A percentile compares a stretch with the other conserved stretches of the same genome.
Conservation (phyloP, 192 early-diverging fungal species). For the Umbelopsis vinacea region DNA sequence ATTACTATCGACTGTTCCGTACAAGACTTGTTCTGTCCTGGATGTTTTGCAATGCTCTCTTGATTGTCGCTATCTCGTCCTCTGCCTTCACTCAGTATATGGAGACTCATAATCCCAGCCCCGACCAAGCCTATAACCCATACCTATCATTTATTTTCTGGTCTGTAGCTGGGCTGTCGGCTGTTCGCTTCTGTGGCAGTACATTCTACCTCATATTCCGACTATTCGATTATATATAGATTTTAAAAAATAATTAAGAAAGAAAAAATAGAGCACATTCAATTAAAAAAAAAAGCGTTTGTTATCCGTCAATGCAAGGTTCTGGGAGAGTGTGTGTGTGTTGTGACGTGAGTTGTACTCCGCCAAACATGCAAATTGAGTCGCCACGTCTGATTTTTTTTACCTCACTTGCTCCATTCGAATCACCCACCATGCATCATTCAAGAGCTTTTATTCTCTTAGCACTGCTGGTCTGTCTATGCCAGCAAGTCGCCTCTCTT, state of each 20-base stretch:
- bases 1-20: conserved; percentile 88
- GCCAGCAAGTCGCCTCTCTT: conserved; percentile 18
- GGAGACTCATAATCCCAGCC: conserved; percentile 20
- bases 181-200: conserved; percentile 78
- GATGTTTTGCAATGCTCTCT: conserved; percentile 83
- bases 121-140: conserved; percentile 53
- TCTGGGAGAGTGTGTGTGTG: not conserved
- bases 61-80: conserved; percentile 75
- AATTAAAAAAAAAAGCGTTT: not conserved
- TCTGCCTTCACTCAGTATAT: conserved; percentile 16
- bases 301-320: not conserved
- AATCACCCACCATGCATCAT: not conserved
- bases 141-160: conserved; percentile 87
- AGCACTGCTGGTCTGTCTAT: conserved; percentile 2
- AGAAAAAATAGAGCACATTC: not conserved
- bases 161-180: conserved; percentile 74
- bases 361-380: not conserved
- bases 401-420: not conserved
- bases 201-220: conserved; percentile 59
- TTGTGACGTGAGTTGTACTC: not conserved
- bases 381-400: conserved; percentile 1
- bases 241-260: not conserved
- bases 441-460: conserved; percentile 13
- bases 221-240: not conserved
- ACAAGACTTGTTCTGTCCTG: conserved; percentile 81